These are phyloP conservation scores for Kodamaea arcana DNA, from an alignment of 1,139 yeast species.

Conservation along the genomic window DNA sequence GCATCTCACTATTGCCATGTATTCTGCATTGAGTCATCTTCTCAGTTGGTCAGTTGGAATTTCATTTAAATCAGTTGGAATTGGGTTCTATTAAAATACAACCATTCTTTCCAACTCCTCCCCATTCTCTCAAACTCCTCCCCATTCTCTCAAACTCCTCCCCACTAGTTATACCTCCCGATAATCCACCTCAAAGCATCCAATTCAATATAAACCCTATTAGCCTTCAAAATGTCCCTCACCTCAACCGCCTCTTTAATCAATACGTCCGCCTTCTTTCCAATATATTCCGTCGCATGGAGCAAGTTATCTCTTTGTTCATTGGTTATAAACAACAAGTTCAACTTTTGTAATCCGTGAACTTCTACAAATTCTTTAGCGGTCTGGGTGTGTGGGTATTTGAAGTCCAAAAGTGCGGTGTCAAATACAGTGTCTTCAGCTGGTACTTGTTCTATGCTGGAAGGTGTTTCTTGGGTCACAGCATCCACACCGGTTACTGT, in stretches of 20 bases:
- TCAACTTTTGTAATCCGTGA: slow-evolving; percentile 52
- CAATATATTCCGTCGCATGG: slow-evolving; percentile 44
- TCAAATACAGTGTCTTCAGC: slow-evolving; percentile 15
- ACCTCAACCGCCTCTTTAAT: slow-evolving; percentile 80
- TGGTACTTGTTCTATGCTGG: not conserved
- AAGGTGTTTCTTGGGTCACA: not conserved
- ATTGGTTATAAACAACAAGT: slow-evolving; percentile 64
- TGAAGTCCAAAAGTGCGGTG: slow-evolving; percentile 39
- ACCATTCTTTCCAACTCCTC: too few species aligned
- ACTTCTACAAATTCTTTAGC: slow-evolving; percentile 55
- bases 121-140: too few species aligned
- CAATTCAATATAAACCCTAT: slow-evolving; percentile 70
- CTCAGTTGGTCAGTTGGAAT: too few species aligned
- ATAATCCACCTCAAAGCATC: slow-evolving; percentile 64
- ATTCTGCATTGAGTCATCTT: too few species aligned
- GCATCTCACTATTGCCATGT: too few species aligned
- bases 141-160: too few species aligned
- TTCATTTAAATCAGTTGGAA: too few species aligned
- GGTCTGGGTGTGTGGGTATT: slow-evolving; percentile 44
- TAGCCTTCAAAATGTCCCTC: slow-evolving; percentile 78
- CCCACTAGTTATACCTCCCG: slow-evolving; percentile 24
- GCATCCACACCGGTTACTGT: too few species aligned
- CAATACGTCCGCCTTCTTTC: slow-evolving; percentile 56
- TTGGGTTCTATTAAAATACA: too few species aligned
- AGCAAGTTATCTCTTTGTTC: slow-evolving; percentile 51